These are phyloP conservation scores for Elsinoe perseae DNA, from an alignment of 2,329 filamentous ascomycete genomes.

Conservation along the genomic window DNA sequence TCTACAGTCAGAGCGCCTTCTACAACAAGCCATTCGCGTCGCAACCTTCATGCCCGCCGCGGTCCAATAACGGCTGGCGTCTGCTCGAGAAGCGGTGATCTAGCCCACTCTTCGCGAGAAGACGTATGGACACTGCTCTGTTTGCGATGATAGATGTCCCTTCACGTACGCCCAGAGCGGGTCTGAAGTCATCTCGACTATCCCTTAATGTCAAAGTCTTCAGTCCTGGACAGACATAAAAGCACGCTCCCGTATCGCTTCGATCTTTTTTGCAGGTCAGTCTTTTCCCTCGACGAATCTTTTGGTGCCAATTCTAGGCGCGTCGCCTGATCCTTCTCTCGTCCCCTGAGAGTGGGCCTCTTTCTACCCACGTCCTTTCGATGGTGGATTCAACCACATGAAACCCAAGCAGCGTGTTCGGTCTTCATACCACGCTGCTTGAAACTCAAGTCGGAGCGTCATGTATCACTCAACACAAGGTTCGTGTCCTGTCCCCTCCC, in stretches of 20 bases:
- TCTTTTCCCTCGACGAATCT: background rate
- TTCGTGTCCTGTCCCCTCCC: background rate
- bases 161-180: background rate
- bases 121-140: background rate
- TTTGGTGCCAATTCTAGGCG: background rate
- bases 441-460: too few relatives aligned
- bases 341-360: background rate
- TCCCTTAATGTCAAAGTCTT: background rate
- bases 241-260: background rate
- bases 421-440: too few relatives aligned
- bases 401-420: too few relatives aligned
- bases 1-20: background rate
- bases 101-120: background rate
- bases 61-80: background rate
- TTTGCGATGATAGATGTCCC: background rate
- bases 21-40: slow-evolving; percentile 2
- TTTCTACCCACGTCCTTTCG: too few relatives aligned
- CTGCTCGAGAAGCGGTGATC: background rate
- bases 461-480: too few relatives aligned
- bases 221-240: background rate
- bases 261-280: background rate
- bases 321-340: background rate
- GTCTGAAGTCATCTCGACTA: background rate
- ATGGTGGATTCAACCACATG: too few relatives aligned
- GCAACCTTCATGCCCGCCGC: background rate